Conservation (phyloP, 2,329 filamentous ascomycete species). For the Dactylellina parvicollis region DNA sequence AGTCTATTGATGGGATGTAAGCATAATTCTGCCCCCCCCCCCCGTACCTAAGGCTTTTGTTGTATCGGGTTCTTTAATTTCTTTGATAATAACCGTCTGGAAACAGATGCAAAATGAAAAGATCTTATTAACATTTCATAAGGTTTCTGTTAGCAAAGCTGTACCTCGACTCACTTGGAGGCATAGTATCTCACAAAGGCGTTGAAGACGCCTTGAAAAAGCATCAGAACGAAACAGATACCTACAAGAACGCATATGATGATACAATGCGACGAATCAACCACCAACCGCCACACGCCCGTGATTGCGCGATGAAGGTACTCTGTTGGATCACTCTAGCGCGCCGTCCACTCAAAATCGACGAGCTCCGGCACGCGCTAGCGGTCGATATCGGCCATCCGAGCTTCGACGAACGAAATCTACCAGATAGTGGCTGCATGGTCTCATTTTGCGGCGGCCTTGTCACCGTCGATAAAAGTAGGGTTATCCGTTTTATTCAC, state of each 20-base stretch:
- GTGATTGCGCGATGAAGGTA: neutral
- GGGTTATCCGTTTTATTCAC: constrained; percentile 63
- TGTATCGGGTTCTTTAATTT: no score
- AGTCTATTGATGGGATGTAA: constrained; percentile 3
- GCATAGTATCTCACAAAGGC: neutral
- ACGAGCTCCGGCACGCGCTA: neutral
- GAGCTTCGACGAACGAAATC: constrained; percentile 31
- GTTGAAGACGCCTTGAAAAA: neutral
- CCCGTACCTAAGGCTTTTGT: no score
- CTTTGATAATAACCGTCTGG: neutral
- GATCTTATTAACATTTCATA: neutral
- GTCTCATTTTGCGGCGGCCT: constrained; percentile 63
- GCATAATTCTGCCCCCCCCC: no score
- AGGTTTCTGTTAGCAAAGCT: constrained; percentile 16
- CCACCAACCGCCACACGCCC: constrained; percentile 59
- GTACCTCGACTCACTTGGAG: neutral
- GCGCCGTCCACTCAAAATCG: neutral
- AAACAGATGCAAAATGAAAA: no score
- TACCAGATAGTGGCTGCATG: constrained; percentile 58
- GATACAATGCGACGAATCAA: constrained; percentile 15
- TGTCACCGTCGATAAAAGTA: constrained; percentile 62
- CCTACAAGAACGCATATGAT: constrained; percentile 1
- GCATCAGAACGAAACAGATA: neutral
- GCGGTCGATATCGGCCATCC: neutral
- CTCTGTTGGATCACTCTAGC: neutral